Evolutionary conservation across 306 rosid species (phyloP).

Genomic region (Vigna unguiculata): DNA sequence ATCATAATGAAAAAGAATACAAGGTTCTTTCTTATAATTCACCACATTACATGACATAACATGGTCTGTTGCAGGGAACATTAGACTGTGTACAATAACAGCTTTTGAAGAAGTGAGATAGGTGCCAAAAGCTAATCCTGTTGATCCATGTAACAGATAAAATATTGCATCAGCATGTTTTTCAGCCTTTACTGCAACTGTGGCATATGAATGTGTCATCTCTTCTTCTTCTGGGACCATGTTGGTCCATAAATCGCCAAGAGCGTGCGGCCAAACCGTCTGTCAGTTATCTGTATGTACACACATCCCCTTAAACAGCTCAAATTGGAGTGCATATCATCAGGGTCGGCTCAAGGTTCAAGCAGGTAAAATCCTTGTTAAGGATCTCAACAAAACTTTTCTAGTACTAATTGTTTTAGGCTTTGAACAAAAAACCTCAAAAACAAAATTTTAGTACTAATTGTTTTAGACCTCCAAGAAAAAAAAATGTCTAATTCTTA

Average conservation of each 20-base stretch:
- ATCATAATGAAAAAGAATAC: background rate
- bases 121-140: slow-evolving; percentile 14
- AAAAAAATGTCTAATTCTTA: too few relatives aligned
- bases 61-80: slow-evolving; percentile 34
- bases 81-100: background rate
- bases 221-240: slow-evolving; percentile 91
- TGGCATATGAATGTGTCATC: slow-evolving; percentile 40
- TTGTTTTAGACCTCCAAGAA: too few relatives aligned
- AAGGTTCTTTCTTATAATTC: slow-evolving; percentile 3
- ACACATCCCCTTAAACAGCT: slow-evolving; percentile 36
- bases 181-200: slow-evolving; percentile 48
- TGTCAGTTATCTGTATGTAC: slow-evolving; percentile 76
- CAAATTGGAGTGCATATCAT: slow-evolving; percentile 24
- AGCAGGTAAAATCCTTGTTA: too few relatives aligned
- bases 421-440: too few relatives aligned
- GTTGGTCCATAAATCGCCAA: slow-evolving; percentile 91
- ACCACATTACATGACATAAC: background rate
- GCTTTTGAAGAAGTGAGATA: slow-evolving; percentile 32
- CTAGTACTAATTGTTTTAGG: too few relatives aligned
- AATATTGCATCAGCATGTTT: slow-evolving; percentile 36
- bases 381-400: too few relatives aligned
- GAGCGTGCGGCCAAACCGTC: slow-evolving; percentile 86
- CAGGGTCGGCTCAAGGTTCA: too few relatives aligned
- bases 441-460: too few relatives aligned
- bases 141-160: slow-evolving; percentile 34